Conservation (phyloP, 768 basidiomycete genomes). For the Panellus pusillus region DNA sequence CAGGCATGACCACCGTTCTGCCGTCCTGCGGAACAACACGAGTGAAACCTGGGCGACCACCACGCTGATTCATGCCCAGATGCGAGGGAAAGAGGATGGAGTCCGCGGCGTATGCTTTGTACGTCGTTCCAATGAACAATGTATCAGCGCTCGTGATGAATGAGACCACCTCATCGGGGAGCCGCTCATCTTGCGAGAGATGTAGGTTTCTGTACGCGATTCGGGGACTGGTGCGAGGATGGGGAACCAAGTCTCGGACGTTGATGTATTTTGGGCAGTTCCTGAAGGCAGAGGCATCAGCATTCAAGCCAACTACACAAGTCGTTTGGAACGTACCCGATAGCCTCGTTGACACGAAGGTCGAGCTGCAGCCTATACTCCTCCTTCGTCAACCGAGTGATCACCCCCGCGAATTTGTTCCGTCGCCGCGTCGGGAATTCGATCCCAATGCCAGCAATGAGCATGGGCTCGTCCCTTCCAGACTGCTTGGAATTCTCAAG, state of each 20-base stretch:
- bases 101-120: constrained; percentile 41
- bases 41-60: constrained; percentile 61
- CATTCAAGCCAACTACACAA: background rate
- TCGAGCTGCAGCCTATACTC: constrained; percentile 36
- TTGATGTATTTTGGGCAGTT: constrained; percentile 75
- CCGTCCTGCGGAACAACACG: constrained; percentile 57
- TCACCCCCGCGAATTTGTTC: constrained; percentile 60
- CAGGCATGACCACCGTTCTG: constrained; percentile 56
- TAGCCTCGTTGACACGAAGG: constrained; percentile 51
- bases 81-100: constrained; percentile 50
- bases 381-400: constrained; percentile 33
- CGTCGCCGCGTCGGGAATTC: constrained; percentile 57
- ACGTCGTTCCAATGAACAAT: constrained; percentile 55
- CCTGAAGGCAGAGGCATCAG: constrained; percentile 29
- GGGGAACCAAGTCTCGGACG: constrained; percentile 49
- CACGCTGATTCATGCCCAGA: constrained; percentile 63
- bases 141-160: constrained; percentile 54
- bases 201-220: constrained; percentile 36
- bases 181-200: constrained; percentile 36
- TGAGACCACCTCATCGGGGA: constrained; percentile 49
- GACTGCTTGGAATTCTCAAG: constrained; percentile 32
- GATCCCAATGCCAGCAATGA: constrained; percentile 60
- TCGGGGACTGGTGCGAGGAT: constrained; percentile 37
- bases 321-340: constrained; percentile 45
- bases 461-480: constrained; percentile 24